Percentiles rank a stretch among this genome's conserved stretches.
These are phyloP conservation scores for Phellopilus nigrolimitatus DNA, from an alignment of 1,284 basidiomycete genomes.

Conservation along the genomic window DNA sequence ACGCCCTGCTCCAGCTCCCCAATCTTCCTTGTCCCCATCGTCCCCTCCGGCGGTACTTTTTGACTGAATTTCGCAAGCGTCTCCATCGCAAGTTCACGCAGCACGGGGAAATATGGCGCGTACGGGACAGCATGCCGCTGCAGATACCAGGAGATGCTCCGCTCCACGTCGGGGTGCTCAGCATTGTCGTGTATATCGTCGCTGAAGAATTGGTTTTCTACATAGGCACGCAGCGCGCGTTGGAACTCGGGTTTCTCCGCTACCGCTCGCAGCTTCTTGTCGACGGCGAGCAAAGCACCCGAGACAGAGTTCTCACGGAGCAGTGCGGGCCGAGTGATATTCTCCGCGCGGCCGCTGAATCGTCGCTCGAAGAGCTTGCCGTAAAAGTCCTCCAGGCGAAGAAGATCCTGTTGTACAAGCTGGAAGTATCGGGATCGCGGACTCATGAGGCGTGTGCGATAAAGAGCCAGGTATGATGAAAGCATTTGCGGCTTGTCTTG, in stretches of 20 bases:
- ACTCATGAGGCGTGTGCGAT: slow-evolving; percentile 56
- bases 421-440: slow-evolving; percentile 56
- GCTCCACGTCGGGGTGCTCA: slow-evolving; percentile 35
- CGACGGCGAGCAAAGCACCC: slow-evolving; percentile 56
- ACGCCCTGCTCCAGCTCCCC: slow-evolving; percentile 10
- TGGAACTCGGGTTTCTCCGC: slow-evolving; percentile 43
- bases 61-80: neutral
- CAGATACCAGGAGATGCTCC: slow-evolving; percentile 54
- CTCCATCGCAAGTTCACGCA: slow-evolving; percentile 54
- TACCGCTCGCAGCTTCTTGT: slow-evolving; percentile 46
- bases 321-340: slow-evolving; percentile 57
- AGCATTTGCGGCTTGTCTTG: slow-evolving; percentile 83
- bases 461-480: slow-evolving; percentile 69
- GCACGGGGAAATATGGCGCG: slow-evolving; percentile 52
- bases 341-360: slow-evolving; percentile 61
- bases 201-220: slow-evolving; percentile 29
- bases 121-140: slow-evolving; percentile 62
- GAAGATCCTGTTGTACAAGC: slow-evolving; percentile 62
- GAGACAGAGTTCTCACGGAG: slow-evolving; percentile 65
- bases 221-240: slow-evolving; percentile 47
- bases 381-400: slow-evolving; percentile 70
- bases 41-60: neutral
- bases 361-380: slow-evolving; percentile 62
- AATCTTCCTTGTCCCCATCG: neutral
- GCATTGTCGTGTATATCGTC: slow-evolving; percentile 6